These are phyloP conservation scores for Botrytis elliptica DNA, from an alignment of 2,329 filamentous ascomycete genomes.

Conservation along the genomic window DNA sequence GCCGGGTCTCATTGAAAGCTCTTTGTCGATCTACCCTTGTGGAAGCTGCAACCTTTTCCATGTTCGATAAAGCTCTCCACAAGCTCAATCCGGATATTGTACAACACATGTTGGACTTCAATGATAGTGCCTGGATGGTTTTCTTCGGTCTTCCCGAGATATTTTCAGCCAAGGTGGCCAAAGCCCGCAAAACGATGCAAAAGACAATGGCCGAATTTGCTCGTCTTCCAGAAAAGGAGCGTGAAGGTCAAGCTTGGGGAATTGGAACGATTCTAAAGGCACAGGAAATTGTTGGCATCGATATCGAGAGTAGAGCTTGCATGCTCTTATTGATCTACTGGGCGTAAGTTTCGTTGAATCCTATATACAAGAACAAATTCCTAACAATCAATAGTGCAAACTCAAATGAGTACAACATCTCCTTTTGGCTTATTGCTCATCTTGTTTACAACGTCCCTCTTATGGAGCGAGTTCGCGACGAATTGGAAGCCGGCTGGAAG, in stretches of 20 bases:
- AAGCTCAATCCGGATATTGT: conserved; percentile 14
- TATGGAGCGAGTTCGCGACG: background rate
- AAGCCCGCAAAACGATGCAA: conserved; percentile 5
- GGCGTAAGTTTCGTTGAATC: conserved; percentile 5
- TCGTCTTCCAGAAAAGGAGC: conserved; percentile 3
- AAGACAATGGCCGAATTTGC: conserved; percentile 13
- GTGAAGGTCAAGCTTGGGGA: conserved; percentile 5
- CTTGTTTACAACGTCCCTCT: conserved; percentile 3
- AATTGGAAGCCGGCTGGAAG: conserved; percentile 7
- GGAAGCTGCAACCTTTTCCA: conserved; percentile 17
- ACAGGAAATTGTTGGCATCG: conserved; percentile 10
- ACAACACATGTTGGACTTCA: conserved; percentile 13
- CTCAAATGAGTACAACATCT: conserved; percentile 20
- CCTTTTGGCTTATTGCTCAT: conserved; percentile 22
- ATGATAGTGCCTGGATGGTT: conserved; percentile 13
- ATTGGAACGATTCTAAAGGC: background rate
- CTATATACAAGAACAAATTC: background rate
- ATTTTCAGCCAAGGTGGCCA: conserved; percentile 14
- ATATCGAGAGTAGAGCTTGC: conserved; percentile 8
- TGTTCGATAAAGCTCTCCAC: conserved; percentile 12
- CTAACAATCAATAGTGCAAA: conserved; percentile 14
- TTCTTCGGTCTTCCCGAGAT: conserved; percentile 18
- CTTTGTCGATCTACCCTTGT: conserved; percentile 11
- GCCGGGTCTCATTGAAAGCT: conserved; percentile 4
- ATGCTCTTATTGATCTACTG: conserved; percentile 15